A percentile compares a stretch with the other conserved stretches of the same genome.
Evolutionary conservation across 768 basidiomycete genomes (phyloP).

Genomic region (Lepiota brunneoincarnata): DNA sequence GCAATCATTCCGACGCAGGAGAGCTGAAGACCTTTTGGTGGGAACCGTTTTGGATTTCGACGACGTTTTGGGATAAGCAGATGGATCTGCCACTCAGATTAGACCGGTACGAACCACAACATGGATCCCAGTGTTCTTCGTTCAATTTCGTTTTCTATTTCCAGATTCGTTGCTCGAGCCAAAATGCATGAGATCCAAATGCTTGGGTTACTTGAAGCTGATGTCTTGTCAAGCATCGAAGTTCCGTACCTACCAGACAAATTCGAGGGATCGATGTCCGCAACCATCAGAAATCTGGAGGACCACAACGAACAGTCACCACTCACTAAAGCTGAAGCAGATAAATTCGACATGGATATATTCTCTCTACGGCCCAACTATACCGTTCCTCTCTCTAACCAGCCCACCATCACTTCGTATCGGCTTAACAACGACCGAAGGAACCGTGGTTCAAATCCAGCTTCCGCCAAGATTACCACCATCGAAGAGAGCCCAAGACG

Average conservation of each 20-base stretch:
- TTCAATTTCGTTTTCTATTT: conserved; percentile 4
- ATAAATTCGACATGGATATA: conserved; percentile 70
- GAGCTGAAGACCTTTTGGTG: conserved; percentile 73
- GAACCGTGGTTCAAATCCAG: conserved; percentile 47
- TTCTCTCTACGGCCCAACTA: conserved; percentile 49
- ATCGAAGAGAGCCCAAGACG: conserved; percentile 71
- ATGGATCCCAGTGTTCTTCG: neutral
- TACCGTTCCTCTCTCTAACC: conserved; percentile 25
- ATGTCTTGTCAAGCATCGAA: conserved; percentile 85
- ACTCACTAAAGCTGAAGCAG: conserved; percentile 55
- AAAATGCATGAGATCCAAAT: conserved; percentile 97
- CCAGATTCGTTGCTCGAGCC: conserved; percentile 88
- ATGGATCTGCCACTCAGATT: conserved; percentile 79
- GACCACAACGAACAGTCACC: conserved; percentile 32
- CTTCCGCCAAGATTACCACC: conserved; percentile 45
- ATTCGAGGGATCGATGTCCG: conserved; percentile 28
- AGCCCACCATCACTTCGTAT: conserved; percentile 33
- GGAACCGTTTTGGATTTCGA: conserved; percentile 86
- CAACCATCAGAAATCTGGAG: conserved; percentile 13
- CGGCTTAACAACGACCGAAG: conserved; percentile 43
- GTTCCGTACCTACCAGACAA: conserved; percentile 71
- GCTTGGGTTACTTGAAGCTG: conserved; percentile 89
- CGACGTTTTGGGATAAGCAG: conserved; percentile 85
- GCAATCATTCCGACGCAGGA: conserved; percentile 28
- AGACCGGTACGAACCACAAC: conserved; percentile 54